A percentile compares a stretch with the other conserved stretches of the same genome.
Conservation (phyloP, 2,329 filamentous ascomycete genomes). For the Albifimbria verrucaria region DNA sequence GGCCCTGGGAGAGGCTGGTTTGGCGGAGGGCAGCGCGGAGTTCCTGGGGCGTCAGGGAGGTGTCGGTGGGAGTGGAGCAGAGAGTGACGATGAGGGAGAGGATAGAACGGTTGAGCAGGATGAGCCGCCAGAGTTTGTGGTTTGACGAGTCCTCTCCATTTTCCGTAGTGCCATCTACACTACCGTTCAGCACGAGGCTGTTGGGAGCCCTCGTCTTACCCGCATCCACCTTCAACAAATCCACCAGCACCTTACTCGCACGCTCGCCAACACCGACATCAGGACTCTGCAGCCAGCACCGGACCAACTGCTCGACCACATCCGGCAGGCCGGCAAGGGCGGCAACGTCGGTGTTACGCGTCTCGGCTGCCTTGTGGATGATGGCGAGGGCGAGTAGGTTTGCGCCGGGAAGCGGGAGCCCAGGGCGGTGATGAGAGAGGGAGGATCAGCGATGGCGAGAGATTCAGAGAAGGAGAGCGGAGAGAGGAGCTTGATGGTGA, state of each 20-base stretch:
- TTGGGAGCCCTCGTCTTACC: constrained; percentile 23
- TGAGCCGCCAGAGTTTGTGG: constrained; percentile 46
- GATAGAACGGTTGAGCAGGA: constrained; percentile 43
- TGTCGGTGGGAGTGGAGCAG: constrained; percentile 29
- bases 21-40: constrained; percentile 26
- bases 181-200: constrained; percentile 24
- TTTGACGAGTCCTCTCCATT: constrained; percentile 42
- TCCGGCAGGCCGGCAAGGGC: constrained; percentile 47
- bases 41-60: constrained; percentile 18
- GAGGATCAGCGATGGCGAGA: constrained; percentile 48
- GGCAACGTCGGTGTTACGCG: constrained; percentile 43
- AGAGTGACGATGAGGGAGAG: constrained; percentile 40
- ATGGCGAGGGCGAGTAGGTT: constrained; percentile 57
- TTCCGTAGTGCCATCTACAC: constrained; percentile 33
- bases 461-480: constrained; percentile 50
- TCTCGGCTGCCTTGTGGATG: constrained; percentile 50
- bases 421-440: constrained; percentile 49
- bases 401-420: constrained; percentile 50
- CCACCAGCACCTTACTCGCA: constrained; percentile 46
- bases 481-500: constrained; percentile 54
- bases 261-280: constrained; percentile 55
- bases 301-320: constrained; percentile 45
- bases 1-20: constrained; percentile 48
- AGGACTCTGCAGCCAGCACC: constrained; percentile 50
- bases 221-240: constrained; percentile 53